A percentile compares a stretch with the other conserved stretches of the same genome.
These are phyloP conservation scores for Wickerhamia fluorescens DNA, from an alignment of 805 yeast genomes.

Conservation along the genomic window DNA sequence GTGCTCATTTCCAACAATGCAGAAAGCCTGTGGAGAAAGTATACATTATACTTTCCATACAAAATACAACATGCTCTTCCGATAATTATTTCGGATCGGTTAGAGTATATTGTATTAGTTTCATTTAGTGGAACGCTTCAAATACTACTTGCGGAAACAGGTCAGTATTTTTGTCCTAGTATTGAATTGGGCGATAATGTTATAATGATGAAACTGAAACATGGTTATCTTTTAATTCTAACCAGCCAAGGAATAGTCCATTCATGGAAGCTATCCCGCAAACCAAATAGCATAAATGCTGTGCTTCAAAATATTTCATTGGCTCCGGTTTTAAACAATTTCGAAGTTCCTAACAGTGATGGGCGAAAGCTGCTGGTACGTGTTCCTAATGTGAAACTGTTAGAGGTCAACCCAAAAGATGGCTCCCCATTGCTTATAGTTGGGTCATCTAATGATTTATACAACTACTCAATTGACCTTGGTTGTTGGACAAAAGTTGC, in stretches of 20 bases:
- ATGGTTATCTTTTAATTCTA: slow-evolving; percentile 32
- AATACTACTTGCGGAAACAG: slow-evolving; percentile 36
- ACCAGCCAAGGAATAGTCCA: slow-evolving; percentile 46
- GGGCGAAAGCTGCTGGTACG: too few relatives aligned
- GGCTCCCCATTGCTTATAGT: slow-evolving; percentile 41
- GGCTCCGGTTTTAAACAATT: slow-evolving; percentile 44
- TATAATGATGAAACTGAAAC: slow-evolving; percentile 27
- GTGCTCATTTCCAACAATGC: slow-evolving; percentile 40
- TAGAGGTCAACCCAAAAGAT: slow-evolving; percentile 26
- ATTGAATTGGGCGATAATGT: slow-evolving; percentile 47
- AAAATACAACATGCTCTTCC: slow-evolving; percentile 44
- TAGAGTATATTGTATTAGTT: slow-evolving; percentile 44
- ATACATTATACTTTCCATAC: slow-evolving; percentile 38
- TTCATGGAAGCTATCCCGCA: slow-evolving; percentile 40
- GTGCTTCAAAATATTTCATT: slow-evolving; percentile 40
- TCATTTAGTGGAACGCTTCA: slow-evolving; percentile 54
- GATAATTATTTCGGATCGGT: slow-evolving; percentile 15
- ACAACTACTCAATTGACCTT: slow-evolving; percentile 34
- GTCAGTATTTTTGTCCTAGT: slow-evolving; percentile 39
- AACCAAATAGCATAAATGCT: slow-evolving; percentile 14
- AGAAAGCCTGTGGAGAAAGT: slow-evolving; percentile 20
- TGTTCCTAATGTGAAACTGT: slow-evolving; percentile 4
- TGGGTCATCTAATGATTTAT: slow-evolving; percentile 29
- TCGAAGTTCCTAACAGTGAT: slow-evolving; percentile 9
- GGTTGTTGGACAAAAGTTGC: slow-evolving; percentile 41